Evolutionary conservation across 2,329 filamentous ascomycete species (phyloP), one percentile per base, ranked within the genome.

Genomic region (Pseudohalonectria lignicola): DNA sequence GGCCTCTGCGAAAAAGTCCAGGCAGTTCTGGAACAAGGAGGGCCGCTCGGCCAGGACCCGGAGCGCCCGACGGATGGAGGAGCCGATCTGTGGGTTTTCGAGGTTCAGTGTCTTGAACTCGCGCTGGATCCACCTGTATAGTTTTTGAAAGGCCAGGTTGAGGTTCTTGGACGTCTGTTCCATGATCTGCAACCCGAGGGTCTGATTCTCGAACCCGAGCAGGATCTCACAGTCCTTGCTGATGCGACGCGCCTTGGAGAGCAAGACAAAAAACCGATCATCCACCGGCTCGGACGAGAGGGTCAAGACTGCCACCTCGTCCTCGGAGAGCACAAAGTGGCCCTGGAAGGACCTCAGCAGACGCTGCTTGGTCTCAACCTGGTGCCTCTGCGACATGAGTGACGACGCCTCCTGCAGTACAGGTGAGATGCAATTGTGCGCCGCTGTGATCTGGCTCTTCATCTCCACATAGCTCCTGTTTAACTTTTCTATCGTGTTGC

Each of bases 111-210:
- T 81, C 56, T 88, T 94, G 62, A 98, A 93, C 50, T 95, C 87
- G 42, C 83, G 79, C 55, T 95, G 88, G 16, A 94, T 79, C 90
- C 90, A 98, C 49, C 86, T 79, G 60, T 94, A 95, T 3, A 98
- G 71, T 55, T 95, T 98, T 54, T 98, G 90, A 49, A 92, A 98
- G 5, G 86, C 90, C 13, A 80, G 71, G 51, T 94, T 92, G 36
- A 98, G 71, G 44, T 86, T 78, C 42, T 86, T 86, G 0, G 87
- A 88, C 39, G 81, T 90, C 55, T 90, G 78, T 45, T 95, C 90
- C 71, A 96, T 88, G 35, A 96, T 74, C 50, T 96, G 88, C 4
- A 93, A 66, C 0, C 90, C 92, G 0, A 95, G 64, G 8, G 80
- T 79, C 59, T 96, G 88, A 49, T 87, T 86, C 55, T 95, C 88